Base-by-base conservation (phyloP, 2,329 filamentous ascomycete genomes). In the Nectriaceae sp. region DNA sequence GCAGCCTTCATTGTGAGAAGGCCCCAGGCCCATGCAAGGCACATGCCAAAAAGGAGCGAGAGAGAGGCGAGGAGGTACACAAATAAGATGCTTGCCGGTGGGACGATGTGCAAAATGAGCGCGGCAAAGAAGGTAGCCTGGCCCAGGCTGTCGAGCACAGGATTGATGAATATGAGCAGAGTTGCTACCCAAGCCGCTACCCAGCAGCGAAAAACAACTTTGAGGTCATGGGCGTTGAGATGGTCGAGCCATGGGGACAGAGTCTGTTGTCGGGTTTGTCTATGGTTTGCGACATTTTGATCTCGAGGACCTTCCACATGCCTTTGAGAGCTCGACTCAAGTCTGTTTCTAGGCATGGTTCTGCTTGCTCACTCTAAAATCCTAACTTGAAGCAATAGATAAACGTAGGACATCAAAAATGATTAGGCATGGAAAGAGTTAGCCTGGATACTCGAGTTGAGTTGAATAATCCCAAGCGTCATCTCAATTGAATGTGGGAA, bases 1-100 rank as follows among this genome's bases (percentile, higher is more conserved):
- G 75, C 76, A 2, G 74, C 75, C 49, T 76, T 75, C 74, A 76
- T 78, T 0, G 69, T 64, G 39, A 78, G 61, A 2, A 76, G 63
- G 3, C 76, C 76, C 76, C 76, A 79, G 4, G 66, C 74, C 75
- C 76, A 78, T 4, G 70, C 75, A 0, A 76, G 55, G 24, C 66
- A 71, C 58, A 78, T 75, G 16, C 76, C 76, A 2, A 77, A 11
- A 3, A 78, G 59, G 4, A 78, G 61, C 1, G 76, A 71, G 1
- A 75, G 29, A 0, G 68, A 60, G 10, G 62, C 71, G 5, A 79
- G 62, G 2, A 79, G 52, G 49, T 74, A 75, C 33, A 78, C 60
- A 29, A 75, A 72, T 2, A 78, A 56, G 13, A 77, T 76, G 3
- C 70, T 69, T 3, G 70, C 67, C 0, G 75, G 75, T 0, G 76